phyloP scores from a whole-genome alignment of 345 rosid genomes.

The Psidium guajava region DNA sequence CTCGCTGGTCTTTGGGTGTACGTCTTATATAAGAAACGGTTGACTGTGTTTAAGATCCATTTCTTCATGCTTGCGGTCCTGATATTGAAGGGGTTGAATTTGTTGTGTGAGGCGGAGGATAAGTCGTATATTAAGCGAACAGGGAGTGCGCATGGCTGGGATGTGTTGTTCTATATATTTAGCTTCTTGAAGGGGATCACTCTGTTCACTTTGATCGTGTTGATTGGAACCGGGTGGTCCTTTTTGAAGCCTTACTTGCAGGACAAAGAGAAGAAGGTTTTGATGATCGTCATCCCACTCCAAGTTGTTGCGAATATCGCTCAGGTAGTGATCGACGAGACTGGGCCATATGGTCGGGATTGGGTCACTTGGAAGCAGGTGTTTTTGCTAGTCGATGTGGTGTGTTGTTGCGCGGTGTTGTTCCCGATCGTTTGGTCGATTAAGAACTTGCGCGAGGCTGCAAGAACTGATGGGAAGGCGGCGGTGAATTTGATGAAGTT shows the following conservation, averaged over 20 bases:
- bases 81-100: constrained; percentile 53
- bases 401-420: constrained; percentile 88
- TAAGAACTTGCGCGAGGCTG: constrained; percentile 91
- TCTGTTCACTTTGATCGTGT: constrained; percentile 77
- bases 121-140: constrained; percentile 78
- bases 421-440: constrained; percentile 98
- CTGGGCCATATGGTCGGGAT: constrained; percentile 68
- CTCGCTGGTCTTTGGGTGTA: constrained; percentile 69
- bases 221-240: constrained; percentile 97
- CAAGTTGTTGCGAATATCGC: constrained; percentile 93
- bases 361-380: constrained; percentile 87
- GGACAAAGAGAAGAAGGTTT: constrained; percentile 92
- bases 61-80: constrained; percentile 90
- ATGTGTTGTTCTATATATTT: constrained; percentile 83
- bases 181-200: constrained; percentile 87
- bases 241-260: constrained; percentile 92
- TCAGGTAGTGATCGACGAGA: constrained; percentile 87
- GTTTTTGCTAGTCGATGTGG: constrained; percentile 82
- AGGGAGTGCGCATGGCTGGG: constrained; percentile 97
- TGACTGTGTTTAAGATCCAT: constrained; percentile 68
- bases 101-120: constrained; percentile 87
- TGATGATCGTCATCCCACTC: constrained; percentile 91
- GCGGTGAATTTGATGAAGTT: constrained; percentile 88
- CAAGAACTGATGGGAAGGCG: constrained; percentile 88
- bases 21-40: constrained; percentile 63